A percentile compares a stretch with the other conserved stretches of the same genome.
Conservation (phyloP, 2,329 filamentous ascomycete genomes). For the Verticillium klebahnii region DNA sequence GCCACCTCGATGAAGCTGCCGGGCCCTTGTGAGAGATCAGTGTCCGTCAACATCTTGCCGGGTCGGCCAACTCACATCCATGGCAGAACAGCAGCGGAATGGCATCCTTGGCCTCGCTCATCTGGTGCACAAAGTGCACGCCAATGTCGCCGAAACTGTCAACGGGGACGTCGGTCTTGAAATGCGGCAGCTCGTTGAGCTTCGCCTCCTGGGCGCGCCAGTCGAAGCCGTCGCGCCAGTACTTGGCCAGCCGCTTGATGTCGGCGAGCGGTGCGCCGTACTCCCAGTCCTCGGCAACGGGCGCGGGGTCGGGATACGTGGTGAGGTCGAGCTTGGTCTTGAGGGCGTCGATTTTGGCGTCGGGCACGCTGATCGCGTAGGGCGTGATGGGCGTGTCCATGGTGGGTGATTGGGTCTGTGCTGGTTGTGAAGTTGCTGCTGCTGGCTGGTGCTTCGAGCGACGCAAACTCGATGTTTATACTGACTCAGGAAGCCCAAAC, state of each 20-base stretch:
- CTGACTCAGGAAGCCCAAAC: not conserved
- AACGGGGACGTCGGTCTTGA: constrained; percentile 44
- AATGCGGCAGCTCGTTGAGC: constrained; percentile 57
- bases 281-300: constrained; percentile 26
- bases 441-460: not conserved
- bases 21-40: constrained; percentile 37
- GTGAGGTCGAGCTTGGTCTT: constrained; percentile 25
- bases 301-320: constrained; percentile 21
- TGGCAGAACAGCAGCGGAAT: constrained; percentile 66
- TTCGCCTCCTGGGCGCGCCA: constrained; percentile 56
- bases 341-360: constrained; percentile 11
- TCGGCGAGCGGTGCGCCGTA: constrained; percentile 26
- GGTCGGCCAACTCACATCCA: constrained; percentile 40
- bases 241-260: constrained; percentile 26
- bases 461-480: too few species aligned
- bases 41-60: not conserved
- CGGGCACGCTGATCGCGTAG: not conserved
- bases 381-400: constrained; percentile 6
- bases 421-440: not conserved
- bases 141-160: constrained; percentile 54
- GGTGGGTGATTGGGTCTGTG: not conserved
- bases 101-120: constrained; percentile 41
- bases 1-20: constrained; percentile 64
- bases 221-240: constrained; percentile 47
- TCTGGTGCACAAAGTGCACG: constrained; percentile 61